These are phyloP conservation scores for Alternaria triticimaculans DNA, from an alignment of 2,329 filamentous ascomycete species.

Conservation along the genomic window DNA sequence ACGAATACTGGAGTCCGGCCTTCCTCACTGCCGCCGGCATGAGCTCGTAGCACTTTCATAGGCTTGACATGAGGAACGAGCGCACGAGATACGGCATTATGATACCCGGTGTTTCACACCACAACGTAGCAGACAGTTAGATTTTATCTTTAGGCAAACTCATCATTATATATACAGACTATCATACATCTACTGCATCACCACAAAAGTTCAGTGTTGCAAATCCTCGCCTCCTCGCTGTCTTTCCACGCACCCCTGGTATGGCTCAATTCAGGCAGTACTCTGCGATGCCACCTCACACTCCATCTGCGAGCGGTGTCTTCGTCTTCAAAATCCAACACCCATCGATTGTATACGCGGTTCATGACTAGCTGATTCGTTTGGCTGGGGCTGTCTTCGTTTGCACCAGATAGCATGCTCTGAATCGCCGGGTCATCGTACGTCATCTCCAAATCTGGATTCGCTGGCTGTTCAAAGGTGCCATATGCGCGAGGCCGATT, in stretches of 20 bases:
- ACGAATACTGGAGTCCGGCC: slow-evolving; percentile 90
- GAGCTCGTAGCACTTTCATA: background rate
- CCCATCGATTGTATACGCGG: slow-evolving; percentile 55
- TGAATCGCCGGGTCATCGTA: slow-evolving; percentile 27
- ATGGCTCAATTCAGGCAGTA: slow-evolving; percentile 45
- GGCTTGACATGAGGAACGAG: background rate
- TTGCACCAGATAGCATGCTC: slow-evolving; percentile 15
- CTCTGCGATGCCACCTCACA: slow-evolving; percentile 59
- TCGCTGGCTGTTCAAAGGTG: background rate
- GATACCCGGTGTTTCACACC: slow-evolving; percentile 22
- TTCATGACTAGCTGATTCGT: slow-evolving; percentile 41
- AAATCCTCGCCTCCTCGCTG: slow-evolving; percentile 49
- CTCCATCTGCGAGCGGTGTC: slow-evolving; percentile 62
- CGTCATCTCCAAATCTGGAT: background rate
- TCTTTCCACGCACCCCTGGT: slow-evolving; percentile 32
- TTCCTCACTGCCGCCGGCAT: slow-evolving; percentile 61
- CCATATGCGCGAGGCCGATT: slow-evolving; percentile 29
- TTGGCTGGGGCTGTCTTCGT: slow-evolving; percentile 18
- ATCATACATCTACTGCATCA: slow-evolving; percentile 29
- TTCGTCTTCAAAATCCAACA: slow-evolving; percentile 63
- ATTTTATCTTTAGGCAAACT: background rate
- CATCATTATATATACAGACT: background rate
- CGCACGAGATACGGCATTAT: slow-evolving; percentile 1
- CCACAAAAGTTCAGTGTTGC: slow-evolving; percentile 59
- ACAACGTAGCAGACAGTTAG: background rate